A percentile compares a stretch with the other conserved stretches of the same genome.
These are phyloP conservation scores for Trichoderma hamatum DNA, from an alignment of 2,329 filamentous ascomycete species.

Conservation along the genomic window DNA sequence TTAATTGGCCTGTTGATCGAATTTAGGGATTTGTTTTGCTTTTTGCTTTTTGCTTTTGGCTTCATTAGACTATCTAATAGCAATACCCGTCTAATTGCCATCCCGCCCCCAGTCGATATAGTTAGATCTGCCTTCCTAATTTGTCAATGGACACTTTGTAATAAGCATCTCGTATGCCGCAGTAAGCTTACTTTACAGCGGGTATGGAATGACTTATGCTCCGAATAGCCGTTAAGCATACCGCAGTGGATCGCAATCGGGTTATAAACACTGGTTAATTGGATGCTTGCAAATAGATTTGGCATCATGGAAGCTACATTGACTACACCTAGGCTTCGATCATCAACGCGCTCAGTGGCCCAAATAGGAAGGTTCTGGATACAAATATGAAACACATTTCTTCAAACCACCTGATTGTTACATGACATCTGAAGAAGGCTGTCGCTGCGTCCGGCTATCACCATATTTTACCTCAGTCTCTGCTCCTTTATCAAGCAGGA, in stretches of 20 bases:
- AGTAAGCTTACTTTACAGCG: slow-evolving; percentile 18
- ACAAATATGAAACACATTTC: accelerated
- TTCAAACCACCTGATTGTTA: background rate
- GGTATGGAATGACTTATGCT: background rate
- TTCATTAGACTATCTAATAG: background rate
- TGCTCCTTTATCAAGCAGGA: no score
- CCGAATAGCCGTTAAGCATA: background rate
- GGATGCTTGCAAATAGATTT: background rate
- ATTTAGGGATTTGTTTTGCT: no score
- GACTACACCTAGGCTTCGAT: background rate
- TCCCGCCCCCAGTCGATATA: background rate
- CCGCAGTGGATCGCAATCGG: background rate
- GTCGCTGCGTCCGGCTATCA: no score
- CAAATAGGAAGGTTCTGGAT: background rate
- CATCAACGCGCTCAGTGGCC: background rate
- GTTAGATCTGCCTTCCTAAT: slow-evolving; percentile 8
- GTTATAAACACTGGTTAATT: background rate
- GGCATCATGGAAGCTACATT: background rate
- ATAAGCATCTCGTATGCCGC: background rate
- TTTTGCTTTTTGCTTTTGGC: background rate
- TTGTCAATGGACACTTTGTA: background rate
- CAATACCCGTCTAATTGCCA: background rate
- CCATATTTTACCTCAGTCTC: no score
- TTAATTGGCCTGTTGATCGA: no score
- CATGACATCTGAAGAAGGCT: background rate